Conservation (phyloP, 768 basidiomycete genomes). For the Hygrocybe coccinea region DNA sequence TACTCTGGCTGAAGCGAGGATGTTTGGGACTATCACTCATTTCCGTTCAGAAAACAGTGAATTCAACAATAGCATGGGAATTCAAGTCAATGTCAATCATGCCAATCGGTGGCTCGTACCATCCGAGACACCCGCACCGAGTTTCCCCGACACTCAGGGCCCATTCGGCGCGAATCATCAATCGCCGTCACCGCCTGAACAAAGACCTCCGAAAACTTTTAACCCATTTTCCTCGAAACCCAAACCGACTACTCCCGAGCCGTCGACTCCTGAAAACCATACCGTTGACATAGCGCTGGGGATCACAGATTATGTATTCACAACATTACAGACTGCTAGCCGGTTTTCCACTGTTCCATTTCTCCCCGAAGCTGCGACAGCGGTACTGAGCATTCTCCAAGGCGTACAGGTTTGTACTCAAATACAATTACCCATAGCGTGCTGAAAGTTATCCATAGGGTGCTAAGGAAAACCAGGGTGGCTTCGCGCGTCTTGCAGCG, state of each 20-base stretch:
- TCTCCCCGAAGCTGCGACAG: slow-evolving; percentile 18
- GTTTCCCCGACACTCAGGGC: background rate
- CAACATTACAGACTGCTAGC: slow-evolving; percentile 18
- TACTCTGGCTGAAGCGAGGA: slow-evolving; percentile 1
- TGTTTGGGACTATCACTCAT: slow-evolving; percentile 1
- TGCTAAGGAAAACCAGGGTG: slow-evolving; percentile 21
- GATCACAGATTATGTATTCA: slow-evolving; percentile 17
- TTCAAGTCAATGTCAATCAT: background rate
- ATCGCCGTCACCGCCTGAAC: background rate
- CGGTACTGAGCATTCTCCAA: slow-evolving; percentile 17
- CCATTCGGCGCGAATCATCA: background rate
- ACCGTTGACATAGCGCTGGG: slow-evolving; percentile 9
- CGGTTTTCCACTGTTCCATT: slow-evolving; percentile 19
- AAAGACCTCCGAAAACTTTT: background rate
- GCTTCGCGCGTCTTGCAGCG: slow-evolving; percentile 20
- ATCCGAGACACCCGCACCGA: background rate
- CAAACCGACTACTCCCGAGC: background rate
- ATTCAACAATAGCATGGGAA: slow-evolving; percentile 1
- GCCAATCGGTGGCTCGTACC: background rate
- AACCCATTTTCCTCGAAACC: background rate
- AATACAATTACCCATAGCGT: background rate
- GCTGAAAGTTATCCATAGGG: slow-evolving; percentile 9
- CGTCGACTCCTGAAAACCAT: background rate
- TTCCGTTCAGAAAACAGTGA: background rate
- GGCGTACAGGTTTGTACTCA: slow-evolving; percentile 15